Base-by-base conservation (phyloP, 2,329 filamentous ascomycete species). In the Sclerotinia nivalis region DNA sequence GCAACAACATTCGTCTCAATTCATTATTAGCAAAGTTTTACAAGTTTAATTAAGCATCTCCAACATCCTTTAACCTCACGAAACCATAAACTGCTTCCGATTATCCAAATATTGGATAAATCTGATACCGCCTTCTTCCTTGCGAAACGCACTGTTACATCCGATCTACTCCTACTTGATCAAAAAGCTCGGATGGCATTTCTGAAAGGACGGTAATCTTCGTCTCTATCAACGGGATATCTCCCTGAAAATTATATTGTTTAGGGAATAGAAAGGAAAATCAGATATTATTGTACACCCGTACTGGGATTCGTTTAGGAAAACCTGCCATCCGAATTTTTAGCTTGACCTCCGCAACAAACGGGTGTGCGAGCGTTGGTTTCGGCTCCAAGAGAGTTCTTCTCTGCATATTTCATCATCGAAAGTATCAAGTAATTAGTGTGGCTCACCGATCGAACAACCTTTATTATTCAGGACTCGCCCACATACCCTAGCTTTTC, bases 81-180 rank as follows among this genome's bases (percentile, higher is more conserved):
- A 85, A 84, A 84, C 82, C 74, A 70, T 74, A 78, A 81, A 80
- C 78, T 80, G 80, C 80, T 82, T 84, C 81, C 84, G 81, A 81
- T 82, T 80, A 78, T 75, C 49, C 20, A n/a, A 18, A 47, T 55
- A 64, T 62, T 43, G 66, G 31, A 52, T 20, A 12, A 5, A 54
- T 68, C 56, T 69, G 67, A 65, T 40, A 69, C 67, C 22, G 25
- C n/a, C 49, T 15, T 56, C 12, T 54, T 7, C 49, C 49, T 54
- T 37, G 15, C 82, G 81, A 84, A 83, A 84, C 82, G 73, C 71
- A 72, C 76, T 81, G 79, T 77, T 78, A 79, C 80, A 81, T 83
- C 80, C 83, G 81, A 80, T 82, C 81, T 70, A 31, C 58, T 28
- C 37, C 25, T 55, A 54, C 37, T 22, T 12, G 25, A 54, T 49